phyloP scores from a whole-genome alignment of 2,329 filamentous ascomycete species.

The Beauveria caledonica region DNA sequence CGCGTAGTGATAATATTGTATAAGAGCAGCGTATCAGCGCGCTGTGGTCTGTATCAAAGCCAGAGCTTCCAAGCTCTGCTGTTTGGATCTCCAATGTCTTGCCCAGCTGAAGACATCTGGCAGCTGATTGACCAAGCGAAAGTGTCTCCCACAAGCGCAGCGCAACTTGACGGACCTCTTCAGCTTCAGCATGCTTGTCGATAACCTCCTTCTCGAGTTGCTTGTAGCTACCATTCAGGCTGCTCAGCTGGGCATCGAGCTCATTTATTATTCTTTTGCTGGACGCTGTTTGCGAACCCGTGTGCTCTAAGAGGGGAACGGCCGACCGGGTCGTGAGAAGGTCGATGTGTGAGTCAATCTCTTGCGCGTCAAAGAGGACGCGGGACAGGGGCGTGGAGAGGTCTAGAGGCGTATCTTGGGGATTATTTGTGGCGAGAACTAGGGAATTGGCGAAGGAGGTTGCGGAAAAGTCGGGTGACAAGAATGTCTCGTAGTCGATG shows the following conservation, averaged over 20 bases:
- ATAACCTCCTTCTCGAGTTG: slow-evolving; percentile 81
- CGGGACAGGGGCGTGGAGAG: slow-evolving; percentile 88
- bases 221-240: slow-evolving; percentile 75
- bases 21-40: slow-evolving; percentile 76
- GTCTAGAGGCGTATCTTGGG: slow-evolving; percentile 81
- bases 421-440: slow-evolving; percentile 84
- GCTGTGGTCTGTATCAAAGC: slow-evolving; percentile 61
- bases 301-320: slow-evolving; percentile 71
- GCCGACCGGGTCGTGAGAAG: slow-evolving; percentile 77
- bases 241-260: slow-evolving; percentile 71
- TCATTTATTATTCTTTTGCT: slow-evolving; percentile 65
- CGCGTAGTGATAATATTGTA: slow-evolving; percentile 67
- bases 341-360: slow-evolving; percentile 94
- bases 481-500: slow-evolving; percentile 90
- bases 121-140: slow-evolving; percentile 66
- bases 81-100: slow-evolving; percentile 84
- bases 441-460: slow-evolving; percentile 80
- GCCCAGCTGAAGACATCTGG: slow-evolving; percentile 70
- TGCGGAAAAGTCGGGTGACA: slow-evolving; percentile 74
- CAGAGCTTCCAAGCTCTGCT: slow-evolving; percentile 45
- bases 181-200: slow-evolving; percentile 75
- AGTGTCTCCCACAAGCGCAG: slow-evolving; percentile 75
- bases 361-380: slow-evolving; percentile 92
- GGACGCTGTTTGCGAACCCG: slow-evolving; percentile 63
- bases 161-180: slow-evolving; percentile 70